Conservation (phyloP, 1,284 basidiomycete species). For the Pterulicium gracile region DNA sequence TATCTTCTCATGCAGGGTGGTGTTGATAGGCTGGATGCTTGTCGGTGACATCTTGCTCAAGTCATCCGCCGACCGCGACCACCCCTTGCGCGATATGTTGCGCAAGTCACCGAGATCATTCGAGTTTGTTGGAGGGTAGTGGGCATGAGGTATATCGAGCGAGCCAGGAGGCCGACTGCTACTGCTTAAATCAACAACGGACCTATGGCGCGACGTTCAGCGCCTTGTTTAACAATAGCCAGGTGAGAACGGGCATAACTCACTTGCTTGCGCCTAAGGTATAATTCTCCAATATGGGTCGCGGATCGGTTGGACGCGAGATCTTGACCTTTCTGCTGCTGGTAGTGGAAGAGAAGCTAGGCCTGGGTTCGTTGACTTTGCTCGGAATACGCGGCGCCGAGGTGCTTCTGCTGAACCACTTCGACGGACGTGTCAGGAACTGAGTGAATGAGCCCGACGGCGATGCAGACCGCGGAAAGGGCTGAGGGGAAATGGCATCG, state of each 20-base stretch:
- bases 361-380: constrained; percentile 27
- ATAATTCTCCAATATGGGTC: constrained; percentile 52
- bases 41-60: constrained; percentile 44
- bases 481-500: constrained; percentile 16
- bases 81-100: constrained; percentile 52
- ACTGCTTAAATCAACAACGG: constrained; percentile 51
- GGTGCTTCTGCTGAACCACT: constrained; percentile 33
- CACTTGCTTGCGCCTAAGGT: constrained; percentile 37
- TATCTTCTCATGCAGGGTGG: constrained; percentile 48
- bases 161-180: constrained; percentile 27
- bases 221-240: constrained; percentile 7
- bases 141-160: constrained; percentile 28
- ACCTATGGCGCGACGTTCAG: constrained; percentile 27
- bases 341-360: constrained; percentile 36
- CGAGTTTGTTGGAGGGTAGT: constrained; percentile 28
- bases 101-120: constrained; percentile 54
- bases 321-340: constrained; percentile 62
- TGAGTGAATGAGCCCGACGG: constrained; percentile 17
- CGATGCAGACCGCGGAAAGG: constrained; percentile 20
- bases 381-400: constrained; percentile 10
- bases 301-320: constrained; percentile 69
- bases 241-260: constrained; percentile 18
- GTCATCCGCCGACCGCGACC: constrained; percentile 74
- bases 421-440: constrained; percentile 34
- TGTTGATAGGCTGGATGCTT: constrained; percentile 31